Evolutionary conservation across 1,284 basidiomycete genomes (phyloP), one percentile per base, ranked within the genome.

Genomic region (Trametes sp.): DNA sequence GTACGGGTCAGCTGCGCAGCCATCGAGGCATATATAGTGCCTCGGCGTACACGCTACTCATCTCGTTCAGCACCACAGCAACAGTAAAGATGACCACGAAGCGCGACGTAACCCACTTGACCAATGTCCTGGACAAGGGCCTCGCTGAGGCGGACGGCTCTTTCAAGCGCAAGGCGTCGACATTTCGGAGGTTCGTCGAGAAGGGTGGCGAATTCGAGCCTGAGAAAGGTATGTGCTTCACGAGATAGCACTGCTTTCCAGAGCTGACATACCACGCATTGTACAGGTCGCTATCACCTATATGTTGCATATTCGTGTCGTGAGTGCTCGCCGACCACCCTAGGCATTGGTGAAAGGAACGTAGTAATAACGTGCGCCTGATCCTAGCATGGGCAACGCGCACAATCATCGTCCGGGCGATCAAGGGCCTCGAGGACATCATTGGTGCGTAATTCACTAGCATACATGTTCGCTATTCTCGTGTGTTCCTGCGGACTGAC

Each of bases 391-490:
- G 97, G 96, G 97, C 97, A 0, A 95, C 95, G 54, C 85, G 97
- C 67, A 85, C 95, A 1, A 80, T 98, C 59, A 98, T 99, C 70
- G 83, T 91, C 4, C 86, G 96, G 68, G 87, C 94, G 76, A 84
- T 99, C 69, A 98, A 98, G 77, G 95, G 96, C 0, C 84, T 99
- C 46, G 93, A 98, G 67, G 84, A 90, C 42, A 81, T 94, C 63
- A 87, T 98, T 63, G 82, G 94, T 92, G 70, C 6, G 45, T 28
- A 14, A 7, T 45, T 11, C 42, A 10, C 21, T 79, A 87, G 70
- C 51, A 36, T 63, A 11, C 28, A 38, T 23, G 29, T 24, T 28
- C 49, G 16, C 19, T 19, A 24, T 14, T 29, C 21, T 23, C 7
- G 10, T 23, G 24, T 23, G 14, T 14, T 4, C 5, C 38, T 5